Evolutionary conservation across 345 rosid genomes (phyloP).

Genomic region (Pistacia atlantica): DNA sequence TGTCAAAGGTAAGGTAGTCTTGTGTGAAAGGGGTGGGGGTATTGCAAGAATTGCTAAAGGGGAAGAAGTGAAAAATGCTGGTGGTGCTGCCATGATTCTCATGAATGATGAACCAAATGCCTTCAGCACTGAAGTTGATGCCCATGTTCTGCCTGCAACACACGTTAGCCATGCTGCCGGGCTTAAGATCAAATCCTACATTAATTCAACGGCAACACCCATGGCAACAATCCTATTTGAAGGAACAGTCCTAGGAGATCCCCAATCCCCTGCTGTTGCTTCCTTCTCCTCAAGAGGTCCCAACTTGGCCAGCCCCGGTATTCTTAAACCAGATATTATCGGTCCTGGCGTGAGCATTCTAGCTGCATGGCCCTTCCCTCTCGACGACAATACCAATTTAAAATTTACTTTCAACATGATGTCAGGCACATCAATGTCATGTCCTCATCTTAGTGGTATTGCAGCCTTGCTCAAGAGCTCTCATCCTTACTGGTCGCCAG

Average conservation of each 20-base stretch:
- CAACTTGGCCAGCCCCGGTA: constrained; percentile 38
- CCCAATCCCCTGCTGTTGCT: constrained; percentile 36
- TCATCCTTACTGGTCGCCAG: constrained; percentile 50
- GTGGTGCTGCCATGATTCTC: too few relatives aligned
- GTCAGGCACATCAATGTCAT: constrained; percentile 57
- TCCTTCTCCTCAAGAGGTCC: constrained; percentile 61
- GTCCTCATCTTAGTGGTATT: constrained; percentile 53
- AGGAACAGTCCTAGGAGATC: constrained; percentile 33
- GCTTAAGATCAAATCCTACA: constrained; percentile 34
- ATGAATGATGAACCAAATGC: too few relatives aligned
- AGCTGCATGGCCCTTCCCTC: constrained; percentile 30
- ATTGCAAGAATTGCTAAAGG: too few relatives aligned
- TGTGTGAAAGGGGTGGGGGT: too few relatives aligned
- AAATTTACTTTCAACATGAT: constrained; percentile 35
- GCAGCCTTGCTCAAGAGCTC: constrained; percentile 47
- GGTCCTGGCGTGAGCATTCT: too few relatives aligned
- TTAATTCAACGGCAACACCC: constrained; percentile 26
- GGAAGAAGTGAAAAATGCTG: too few relatives aligned
- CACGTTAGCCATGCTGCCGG: constrained; percentile 33
- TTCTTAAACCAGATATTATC: constrained; percentile 52
- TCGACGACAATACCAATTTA: constrained; percentile 19
- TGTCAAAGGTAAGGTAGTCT: too few relatives aligned
- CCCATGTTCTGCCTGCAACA: constrained; percentile 28
- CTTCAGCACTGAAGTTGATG: constrained; percentile 1
- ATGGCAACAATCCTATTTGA: constrained; percentile 27